These are phyloP conservation scores for Angomonas deanei DNA, from an alignment of 208 protist species.

Conservation along the genomic window DNA sequence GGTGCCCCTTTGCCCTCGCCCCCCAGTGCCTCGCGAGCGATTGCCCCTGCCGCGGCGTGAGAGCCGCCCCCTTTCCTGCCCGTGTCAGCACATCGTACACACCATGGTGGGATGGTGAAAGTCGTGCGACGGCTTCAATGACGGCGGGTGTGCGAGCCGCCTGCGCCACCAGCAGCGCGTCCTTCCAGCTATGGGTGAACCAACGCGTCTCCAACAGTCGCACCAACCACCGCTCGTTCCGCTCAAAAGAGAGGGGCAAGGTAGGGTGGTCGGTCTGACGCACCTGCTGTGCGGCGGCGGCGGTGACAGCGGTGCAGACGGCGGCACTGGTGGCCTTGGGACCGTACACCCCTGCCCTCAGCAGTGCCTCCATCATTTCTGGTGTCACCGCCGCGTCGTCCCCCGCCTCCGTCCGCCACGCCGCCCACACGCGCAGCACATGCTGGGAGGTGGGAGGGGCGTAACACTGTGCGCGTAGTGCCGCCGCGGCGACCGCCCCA, in stretches of 20 bases:
- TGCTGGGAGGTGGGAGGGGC: constrained; percentile 11
- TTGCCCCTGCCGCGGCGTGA: constrained; percentile 26
- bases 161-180: constrained; percentile 46
- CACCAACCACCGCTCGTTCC: constrained; percentile 19
- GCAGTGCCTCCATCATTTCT: constrained; percentile 40
- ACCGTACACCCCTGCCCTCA: constrained; percentile 38
- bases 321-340: constrained; percentile 11
- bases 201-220: constrained; percentile 52
- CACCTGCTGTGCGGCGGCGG: constrained; percentile 3
- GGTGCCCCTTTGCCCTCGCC: neutral
- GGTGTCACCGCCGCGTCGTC: constrained; percentile 38
- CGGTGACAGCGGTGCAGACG: constrained; percentile 13
- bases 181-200: constrained; percentile 47
- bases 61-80: constrained; percentile 1
- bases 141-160: constrained; percentile 29
- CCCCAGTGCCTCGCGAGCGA: constrained; percentile 29
- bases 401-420: constrained; percentile 56
- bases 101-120: constrained; percentile 23
- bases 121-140: constrained; percentile 21
- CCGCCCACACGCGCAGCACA: constrained; percentile 51
- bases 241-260: constrained; percentile 32
- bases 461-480: constrained; percentile 31
- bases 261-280: neutral
- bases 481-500: constrained; percentile 51
- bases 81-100: constrained; percentile 26